Evolutionary conservation across 345 rosid genomes (phyloP).

Genomic region (Murraya koenigii): DNA sequence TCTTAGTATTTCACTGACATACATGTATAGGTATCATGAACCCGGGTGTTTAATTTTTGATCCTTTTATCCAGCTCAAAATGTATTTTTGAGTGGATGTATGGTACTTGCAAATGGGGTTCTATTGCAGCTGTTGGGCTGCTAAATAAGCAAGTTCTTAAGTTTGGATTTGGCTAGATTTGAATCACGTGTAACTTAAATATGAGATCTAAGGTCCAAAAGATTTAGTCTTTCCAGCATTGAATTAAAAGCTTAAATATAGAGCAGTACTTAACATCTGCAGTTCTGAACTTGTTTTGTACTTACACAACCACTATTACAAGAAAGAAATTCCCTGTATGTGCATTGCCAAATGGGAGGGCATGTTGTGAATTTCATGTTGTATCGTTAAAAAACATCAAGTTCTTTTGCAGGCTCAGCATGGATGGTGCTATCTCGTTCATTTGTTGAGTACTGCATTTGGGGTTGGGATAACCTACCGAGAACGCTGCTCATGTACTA

Average conservation of each 20-base stretch:
- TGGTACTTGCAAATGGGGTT: neutral
- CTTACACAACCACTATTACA: neutral
- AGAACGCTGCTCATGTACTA: slow-evolving; percentile 92
- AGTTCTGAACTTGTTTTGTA: neutral
- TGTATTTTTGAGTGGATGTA: neutral
- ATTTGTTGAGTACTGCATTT: slow-evolving; percentile 81
- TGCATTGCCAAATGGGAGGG: neutral
- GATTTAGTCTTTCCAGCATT: neutral
- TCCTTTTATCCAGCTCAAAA: neutral
- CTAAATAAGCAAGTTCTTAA: neutral
- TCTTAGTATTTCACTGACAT: neutral
- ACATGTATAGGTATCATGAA: neutral
- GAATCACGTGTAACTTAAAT: neutral
- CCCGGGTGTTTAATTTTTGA: neutral
- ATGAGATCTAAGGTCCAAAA: neutral
- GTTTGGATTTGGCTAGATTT: neutral
- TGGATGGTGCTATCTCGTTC: slow-evolving; percentile 94
- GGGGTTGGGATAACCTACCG: slow-evolving; percentile 99
- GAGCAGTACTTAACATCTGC: neutral
- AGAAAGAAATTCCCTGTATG: neutral
- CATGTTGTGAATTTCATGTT: neutral
- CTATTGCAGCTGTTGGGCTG: neutral
- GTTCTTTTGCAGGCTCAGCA: slow-evolving; percentile 71
- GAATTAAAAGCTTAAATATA: neutral
- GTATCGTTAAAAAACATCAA: neutral